Base-by-base conservation (phyloP, 2,329 filamentous ascomycete genomes). In the Colletotrichum tropicicola region DNA sequence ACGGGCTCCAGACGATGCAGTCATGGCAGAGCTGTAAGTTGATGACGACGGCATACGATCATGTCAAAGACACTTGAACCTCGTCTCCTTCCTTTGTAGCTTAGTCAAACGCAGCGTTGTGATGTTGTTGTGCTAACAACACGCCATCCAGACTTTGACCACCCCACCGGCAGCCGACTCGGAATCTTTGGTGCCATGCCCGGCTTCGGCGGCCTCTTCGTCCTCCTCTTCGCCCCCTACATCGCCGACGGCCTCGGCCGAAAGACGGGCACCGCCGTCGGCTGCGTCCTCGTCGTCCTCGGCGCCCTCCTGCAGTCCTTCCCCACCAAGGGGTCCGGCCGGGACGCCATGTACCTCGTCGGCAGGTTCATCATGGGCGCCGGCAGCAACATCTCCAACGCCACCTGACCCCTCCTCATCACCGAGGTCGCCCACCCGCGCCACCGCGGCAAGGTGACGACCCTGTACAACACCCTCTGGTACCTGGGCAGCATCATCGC, bases 341-440 rank as follows among this genome's bases (percentile, higher is more conserved):
- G 64, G n/a, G 65, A 72, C 12, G 58, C 58, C 13, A 65, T 66
- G 51, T 87, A 85, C 66, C 79, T 85, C 68, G 81, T 75, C n/a
- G 84, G 83, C 55, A 78, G 85, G 56, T 84, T 86, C 70, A 73
- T 87, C 59, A 79, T 87, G 51, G 85, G 85, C 53, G 84, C 87
- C 47, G 84, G 84, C 32, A 82, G 81, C 70, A 79, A 78, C 51
- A 73, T 85, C 35, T 75, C 80, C 2, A 82, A 84, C 63, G 76
- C 80, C 62, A 78, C 80, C 1, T 80, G 80, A 8, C 83, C 82
- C 2, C 73, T 85, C 17, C 75, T 85, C 6, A 76, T 85, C 28
- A 79, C 78, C n/a, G 83, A 85, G 72, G 74, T 85, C 35, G 79
- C 78, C 70, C 83, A 85, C 70, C 82, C 83, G 10, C 82, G 82